Percentiles rank a stretch among this genome's conserved stretches.
These are phyloP conservation scores for Arctostaphylos glauca DNA, from an alignment of 148 eudicot species.

Conservation along the genomic window DNA sequence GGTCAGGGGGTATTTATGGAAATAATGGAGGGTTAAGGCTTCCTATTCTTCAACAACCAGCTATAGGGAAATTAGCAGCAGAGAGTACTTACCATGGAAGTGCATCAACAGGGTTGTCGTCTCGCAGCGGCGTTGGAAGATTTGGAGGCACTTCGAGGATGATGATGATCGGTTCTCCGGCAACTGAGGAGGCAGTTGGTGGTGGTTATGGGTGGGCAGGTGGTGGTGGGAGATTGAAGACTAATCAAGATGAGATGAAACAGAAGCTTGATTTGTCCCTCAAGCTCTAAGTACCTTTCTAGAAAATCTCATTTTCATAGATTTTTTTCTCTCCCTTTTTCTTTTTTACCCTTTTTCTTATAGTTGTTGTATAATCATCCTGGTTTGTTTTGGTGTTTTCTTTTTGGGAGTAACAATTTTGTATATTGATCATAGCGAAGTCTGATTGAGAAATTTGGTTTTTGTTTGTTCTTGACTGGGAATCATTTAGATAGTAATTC, in stretches of 20 bases:
- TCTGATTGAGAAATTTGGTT: not conserved
- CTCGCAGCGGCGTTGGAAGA: conserved; percentile 39
- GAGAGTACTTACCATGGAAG: conserved; percentile 24
- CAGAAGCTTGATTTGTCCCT: conserved; percentile 63
- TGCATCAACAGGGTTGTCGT: conserved; percentile 19
- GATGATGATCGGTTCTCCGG: conserved; percentile 23
- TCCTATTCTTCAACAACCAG: conserved; percentile 64
- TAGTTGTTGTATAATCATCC: not conserved
- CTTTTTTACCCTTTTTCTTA: not conserved
- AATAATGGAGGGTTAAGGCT: conserved; percentile 59
- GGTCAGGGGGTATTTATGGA: conserved; percentile 46
- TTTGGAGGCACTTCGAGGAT: conserved; percentile 26
- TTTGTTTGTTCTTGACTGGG: not conserved
- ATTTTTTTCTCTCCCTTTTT: conserved; percentile 11
- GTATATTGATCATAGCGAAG: not conserved
- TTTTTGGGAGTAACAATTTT: not conserved
- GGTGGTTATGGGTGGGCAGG: conserved; percentile 40
- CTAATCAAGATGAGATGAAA: conserved; percentile 36
- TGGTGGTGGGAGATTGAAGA: conserved; percentile 27
- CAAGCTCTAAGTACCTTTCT: conserved; percentile 40
- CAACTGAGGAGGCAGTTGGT: not conserved
- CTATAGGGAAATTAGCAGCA: conserved; percentile 48
- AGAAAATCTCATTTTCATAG: not conserved
- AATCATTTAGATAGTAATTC: not conserved
- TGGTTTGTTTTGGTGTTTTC: not conserved